Evolutionary conservation across 306 rosid species (phyloP).

Genomic region (Casuarina cunninghamiana): DNA sequence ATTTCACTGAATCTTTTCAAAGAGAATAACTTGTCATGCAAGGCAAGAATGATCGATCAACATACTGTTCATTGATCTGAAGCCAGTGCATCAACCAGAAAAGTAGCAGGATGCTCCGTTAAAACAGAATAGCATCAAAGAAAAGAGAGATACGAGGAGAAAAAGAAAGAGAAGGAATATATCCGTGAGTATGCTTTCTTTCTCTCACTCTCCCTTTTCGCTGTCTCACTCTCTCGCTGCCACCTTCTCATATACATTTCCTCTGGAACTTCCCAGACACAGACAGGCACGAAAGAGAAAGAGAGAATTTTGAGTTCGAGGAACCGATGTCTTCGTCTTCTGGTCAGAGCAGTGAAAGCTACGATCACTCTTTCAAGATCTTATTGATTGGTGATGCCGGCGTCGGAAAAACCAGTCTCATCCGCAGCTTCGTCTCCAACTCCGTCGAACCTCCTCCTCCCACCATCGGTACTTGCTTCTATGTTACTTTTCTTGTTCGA

Average conservation of each 20-base stretch:
- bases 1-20: too few relatives aligned
- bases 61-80: too few relatives aligned
- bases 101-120: conserved; percentile 24
- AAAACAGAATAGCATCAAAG: conserved; percentile 11
- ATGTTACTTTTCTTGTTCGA: conserved; percentile 6
- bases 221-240: neutral
- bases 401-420: conserved; percentile 89
- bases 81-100: neutral
- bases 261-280: conserved; percentile 32
- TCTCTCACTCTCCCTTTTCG: too few relatives aligned
- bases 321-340: conserved; percentile 71
- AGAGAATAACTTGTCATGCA: too few relatives aligned
- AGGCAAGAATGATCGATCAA: too few relatives aligned
- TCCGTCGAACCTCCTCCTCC: conserved; percentile 61
- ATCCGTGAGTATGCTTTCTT: conserved; percentile 46
- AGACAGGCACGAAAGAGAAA: conserved; percentile 10
- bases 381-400: conserved; percentile 92
- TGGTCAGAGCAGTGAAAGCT: conserved; percentile 57
- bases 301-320: neutral
- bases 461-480: conserved; percentile 66
- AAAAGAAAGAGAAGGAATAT: conserved; percentile 46
- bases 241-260: conserved; percentile 23
- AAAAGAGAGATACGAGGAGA: conserved; percentile 14
- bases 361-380: conserved; percentile 93
- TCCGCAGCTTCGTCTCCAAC: conserved; percentile 75